A percentile compares a stretch with the other conserved stretches of the same genome.
These are phyloP conservation scores for Omphalea diandra DNA, from an alignment of 441 rosid species.

Conservation along the genomic window DNA sequence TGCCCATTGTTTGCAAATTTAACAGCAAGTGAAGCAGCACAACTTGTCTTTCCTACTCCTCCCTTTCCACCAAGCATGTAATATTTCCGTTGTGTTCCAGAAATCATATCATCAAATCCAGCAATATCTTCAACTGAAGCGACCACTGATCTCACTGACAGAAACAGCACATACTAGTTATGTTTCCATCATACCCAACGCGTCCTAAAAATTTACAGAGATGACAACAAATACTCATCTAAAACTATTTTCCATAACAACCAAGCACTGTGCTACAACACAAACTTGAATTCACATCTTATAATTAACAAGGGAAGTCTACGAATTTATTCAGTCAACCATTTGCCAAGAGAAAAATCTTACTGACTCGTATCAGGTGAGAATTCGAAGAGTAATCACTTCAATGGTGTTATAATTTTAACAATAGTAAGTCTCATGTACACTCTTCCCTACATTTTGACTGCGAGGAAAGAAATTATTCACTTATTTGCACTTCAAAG, in stretches of 20 bases:
- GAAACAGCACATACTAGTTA: conserved; percentile 20
- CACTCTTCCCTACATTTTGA: background rate
- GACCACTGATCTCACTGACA: conserved; percentile 68
- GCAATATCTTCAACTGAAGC: conserved; percentile 54
- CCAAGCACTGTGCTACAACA: background rate
- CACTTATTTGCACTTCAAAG: background rate
- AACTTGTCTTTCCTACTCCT: conserved; percentile 95
- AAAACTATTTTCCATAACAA: background rate
- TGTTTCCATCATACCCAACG: background rate
- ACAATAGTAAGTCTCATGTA: background rate
- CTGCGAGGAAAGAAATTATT: background rate
- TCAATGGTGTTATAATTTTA: background rate
- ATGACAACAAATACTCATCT: background rate
- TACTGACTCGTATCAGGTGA: background rate
- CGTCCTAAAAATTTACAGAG: background rate
- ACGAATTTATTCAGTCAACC: background rate
- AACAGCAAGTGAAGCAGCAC: conserved; percentile 93
- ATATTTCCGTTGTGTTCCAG: conserved; percentile 68
- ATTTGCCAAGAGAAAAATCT: background rate
- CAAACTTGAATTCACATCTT: background rate
- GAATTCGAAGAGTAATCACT: background rate
- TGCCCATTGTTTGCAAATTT: conserved; percentile 88
- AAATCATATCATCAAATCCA: conserved; percentile 75
- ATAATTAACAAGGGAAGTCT: background rate
- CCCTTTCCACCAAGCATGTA: conserved; percentile 97